These are phyloP conservation scores for Colletotrichum endophyticum DNA, from an alignment of 2,329 filamentous ascomycete species.

Conservation along the genomic window DNA sequence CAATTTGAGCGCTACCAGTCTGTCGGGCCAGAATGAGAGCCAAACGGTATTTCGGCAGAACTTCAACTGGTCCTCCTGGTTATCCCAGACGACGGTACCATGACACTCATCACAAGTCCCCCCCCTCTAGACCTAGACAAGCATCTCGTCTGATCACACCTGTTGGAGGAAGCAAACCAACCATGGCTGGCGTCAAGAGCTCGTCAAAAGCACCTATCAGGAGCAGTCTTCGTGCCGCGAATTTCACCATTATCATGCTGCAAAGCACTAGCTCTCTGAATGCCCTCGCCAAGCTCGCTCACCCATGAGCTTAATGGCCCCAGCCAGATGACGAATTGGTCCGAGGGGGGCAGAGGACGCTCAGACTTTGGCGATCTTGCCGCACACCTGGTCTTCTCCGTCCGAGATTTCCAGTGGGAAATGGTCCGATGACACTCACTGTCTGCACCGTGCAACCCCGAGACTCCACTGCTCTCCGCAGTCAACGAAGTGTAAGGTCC, in stretches of 20 bases:
- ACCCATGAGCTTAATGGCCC: neutral
- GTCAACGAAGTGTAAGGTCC: slow-evolving; percentile 14
- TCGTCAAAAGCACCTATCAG: neutral
- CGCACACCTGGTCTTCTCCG: neutral
- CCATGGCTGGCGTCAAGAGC: neutral
- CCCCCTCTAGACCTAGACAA: neutral
- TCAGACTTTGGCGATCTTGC: slow-evolving; percentile 4
- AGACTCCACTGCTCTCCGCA: slow-evolving; percentile 10
- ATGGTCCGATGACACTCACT: slow-evolving; percentile 20
- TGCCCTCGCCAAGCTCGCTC: neutral
- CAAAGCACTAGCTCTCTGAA: neutral
- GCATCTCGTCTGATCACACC: neutral
- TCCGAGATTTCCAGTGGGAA: slow-evolving; percentile 14
- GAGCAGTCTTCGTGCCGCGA: neutral
- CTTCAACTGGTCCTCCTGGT: neutral
- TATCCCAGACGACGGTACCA: neutral
- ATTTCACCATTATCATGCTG: neutral
- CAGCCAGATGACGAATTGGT: neutral
- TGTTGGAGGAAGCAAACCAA: neutral
- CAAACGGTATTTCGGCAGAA: neutral
- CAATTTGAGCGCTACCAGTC: slow-evolving; percentile 34
- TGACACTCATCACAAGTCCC: neutral
- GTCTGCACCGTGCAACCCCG: slow-evolving; percentile 13
- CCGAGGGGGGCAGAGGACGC: neutral
- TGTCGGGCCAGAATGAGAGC: slow-evolving; percentile 24